Base-by-base conservation (phyloP, 345 rosid genomes). In the Brassica cretica region DNA sequence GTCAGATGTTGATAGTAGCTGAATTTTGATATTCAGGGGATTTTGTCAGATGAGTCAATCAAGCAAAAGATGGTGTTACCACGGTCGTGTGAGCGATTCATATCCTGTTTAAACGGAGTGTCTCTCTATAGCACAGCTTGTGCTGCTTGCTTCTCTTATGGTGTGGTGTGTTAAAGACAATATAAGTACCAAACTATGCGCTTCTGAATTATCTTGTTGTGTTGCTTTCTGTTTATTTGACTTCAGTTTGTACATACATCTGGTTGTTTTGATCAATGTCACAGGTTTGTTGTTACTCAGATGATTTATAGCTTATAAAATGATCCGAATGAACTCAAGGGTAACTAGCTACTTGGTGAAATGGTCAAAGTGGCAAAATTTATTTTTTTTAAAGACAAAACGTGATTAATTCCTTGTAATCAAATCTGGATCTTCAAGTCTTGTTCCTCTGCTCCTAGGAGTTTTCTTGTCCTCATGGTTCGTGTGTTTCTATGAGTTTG, bases 401-500 rank as follows among this genome's bases (percentile, higher is more conserved):
- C 49, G 11, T 41, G 49, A 41, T 10, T 70, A 18, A 2, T 11
- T 11, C 21, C 32, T 12, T 14, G 3, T 62, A 27, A 19, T 49
- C 27, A 68, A 68, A 44, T 68, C 62, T 69, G 5, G 27, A 76
- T 62, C 41, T 29, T 59, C 19, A 19, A 39, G 16, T 27, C 60
- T 66, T 11, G 56, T 75, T 11, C 21, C 39, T 53, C 39, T 90
- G 71, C 29, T 92, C 16, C 84, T 10, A 41, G 87, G 74, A 87
- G 95, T 76, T 51, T 90, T 76, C 82, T 92, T 72, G 91, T 92
- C 39, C 75, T 89, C 58, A 79, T 84, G 92, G 97, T 90, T 73
- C 12, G 79, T 82, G 15, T 37, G 44, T 37, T 41, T 41, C 51
- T 0, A 41, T 41, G n/a, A 10, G 51, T 41, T 83, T 49, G 70